These are phyloP conservation scores for Cercospora nicotianae DNA, from an alignment of 2,329 filamentous ascomycete species.

Conservation along the genomic window DNA sequence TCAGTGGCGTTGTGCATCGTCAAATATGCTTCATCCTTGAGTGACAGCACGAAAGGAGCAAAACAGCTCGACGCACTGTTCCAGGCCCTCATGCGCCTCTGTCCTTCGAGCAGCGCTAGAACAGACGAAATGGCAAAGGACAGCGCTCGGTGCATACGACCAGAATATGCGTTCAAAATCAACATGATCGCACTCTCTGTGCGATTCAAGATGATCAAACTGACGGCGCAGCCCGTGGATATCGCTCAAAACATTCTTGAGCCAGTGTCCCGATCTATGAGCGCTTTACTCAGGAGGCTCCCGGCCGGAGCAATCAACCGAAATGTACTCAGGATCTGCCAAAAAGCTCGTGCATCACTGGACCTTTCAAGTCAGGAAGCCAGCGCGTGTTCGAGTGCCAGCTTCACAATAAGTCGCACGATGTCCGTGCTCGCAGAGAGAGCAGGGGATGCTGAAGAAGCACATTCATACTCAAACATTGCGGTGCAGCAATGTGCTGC, in stretches of 20 bases:
- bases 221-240: constrained; percentile 61
- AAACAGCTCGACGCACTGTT: constrained; percentile 68
- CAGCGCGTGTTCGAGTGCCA: background rate
- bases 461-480: constrained; percentile 19
- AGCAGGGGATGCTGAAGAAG: constrained; percentile 14
- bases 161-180: constrained; percentile 60
- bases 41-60: constrained; percentile 57
- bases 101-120: constrained; percentile 65
- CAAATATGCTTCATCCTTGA: constrained; percentile 48
- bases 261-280: constrained; percentile 63
- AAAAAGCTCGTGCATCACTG: constrained; percentile 2
- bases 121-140: constrained; percentile 61
- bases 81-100: constrained; percentile 64
- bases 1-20: constrained; percentile 62
- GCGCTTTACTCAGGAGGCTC: constrained; percentile 51
- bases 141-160: constrained; percentile 56
- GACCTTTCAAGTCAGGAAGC: background rate
- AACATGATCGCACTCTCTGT: constrained; percentile 64
- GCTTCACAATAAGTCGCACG: constrained; percentile 17
- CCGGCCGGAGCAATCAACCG: background rate
- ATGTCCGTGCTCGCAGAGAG: constrained; percentile 27
- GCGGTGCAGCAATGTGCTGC: constrained; percentile 17
- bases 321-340: constrained; percentile 13
- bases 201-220: constrained; percentile 65
- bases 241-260: constrained; percentile 64